A percentile compares a stretch with the other conserved stretches of the same genome.
These are phyloP conservation scores for Melanopsichium pennsylvanicum DNA, from an alignment of 1,284 basidiomycete species.

Conservation along the genomic window DNA sequence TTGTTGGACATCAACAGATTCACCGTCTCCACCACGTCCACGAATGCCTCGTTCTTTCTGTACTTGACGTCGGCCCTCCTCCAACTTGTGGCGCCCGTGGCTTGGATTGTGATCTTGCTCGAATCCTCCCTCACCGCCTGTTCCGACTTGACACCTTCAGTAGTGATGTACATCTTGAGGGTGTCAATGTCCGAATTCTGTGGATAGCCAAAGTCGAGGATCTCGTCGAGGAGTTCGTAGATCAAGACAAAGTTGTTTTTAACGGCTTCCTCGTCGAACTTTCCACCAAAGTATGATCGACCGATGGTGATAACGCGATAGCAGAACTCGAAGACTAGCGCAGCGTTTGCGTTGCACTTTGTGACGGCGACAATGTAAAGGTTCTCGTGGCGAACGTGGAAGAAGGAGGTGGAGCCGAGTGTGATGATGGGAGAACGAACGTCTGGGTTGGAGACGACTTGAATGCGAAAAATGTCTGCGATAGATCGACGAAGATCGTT, in stretches of 20 bases:
- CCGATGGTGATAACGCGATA: conserved; percentile 94
- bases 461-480: conserved; percentile 70
- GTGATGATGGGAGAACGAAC: conserved; percentile 97
- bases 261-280: conserved; percentile 91
- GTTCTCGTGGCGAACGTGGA: conserved; percentile 94
- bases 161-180: conserved; percentile 96
- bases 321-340: conserved; percentile 95
- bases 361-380: conserved; percentile 93
- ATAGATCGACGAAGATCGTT: conserved; percentile 60
- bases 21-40: conserved; percentile 95
- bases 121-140: conserved; percentile 84
- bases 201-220: conserved; percentile 98
- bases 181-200: conserved; percentile 98
- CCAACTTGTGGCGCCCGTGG: conserved; percentile 94
- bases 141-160: conserved; percentile 88
- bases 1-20: conserved; percentile 95
- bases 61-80: conserved; percentile 92
- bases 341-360: conserved; percentile 97
- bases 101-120: conserved; percentile 93
- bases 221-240: conserved; percentile 70
- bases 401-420: conserved; percentile 94
- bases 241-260: conserved; percentile 88
- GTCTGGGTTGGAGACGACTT: conserved; percentile 96
- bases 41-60: conserved; percentile 97
- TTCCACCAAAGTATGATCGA: conserved; percentile 94